Conservation (phyloP, 805 yeast genomes). For the Wickerhamomyces bovis region DNA sequence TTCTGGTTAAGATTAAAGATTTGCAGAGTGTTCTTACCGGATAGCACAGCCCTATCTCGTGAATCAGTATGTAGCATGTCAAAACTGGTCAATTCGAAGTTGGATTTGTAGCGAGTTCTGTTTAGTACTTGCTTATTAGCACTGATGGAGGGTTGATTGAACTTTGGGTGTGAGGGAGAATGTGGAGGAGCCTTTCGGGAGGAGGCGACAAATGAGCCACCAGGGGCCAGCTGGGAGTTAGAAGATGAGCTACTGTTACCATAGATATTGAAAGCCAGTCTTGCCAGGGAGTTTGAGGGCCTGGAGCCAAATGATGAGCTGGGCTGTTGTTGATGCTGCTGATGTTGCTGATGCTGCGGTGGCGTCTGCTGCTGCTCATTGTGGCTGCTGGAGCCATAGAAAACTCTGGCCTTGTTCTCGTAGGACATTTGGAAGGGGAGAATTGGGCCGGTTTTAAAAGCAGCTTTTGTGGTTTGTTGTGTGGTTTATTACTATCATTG, state of each 20-base stretch:
- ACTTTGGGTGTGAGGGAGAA: not conserved
- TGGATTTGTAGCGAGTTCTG: constrained; percentile 24
- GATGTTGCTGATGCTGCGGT: not conserved
- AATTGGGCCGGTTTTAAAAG: too few species aligned
- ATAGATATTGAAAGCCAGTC: constrained; percentile 56
- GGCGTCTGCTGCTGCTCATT: not conserved
- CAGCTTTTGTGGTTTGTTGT: too few species aligned
- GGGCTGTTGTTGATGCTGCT: not conserved
- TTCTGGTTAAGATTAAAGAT: constrained; percentile 29
- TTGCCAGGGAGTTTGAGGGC: constrained; percentile 33
- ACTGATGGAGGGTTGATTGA: not conserved
- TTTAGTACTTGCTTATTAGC: not conserved
- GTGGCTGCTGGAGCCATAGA: not conserved
- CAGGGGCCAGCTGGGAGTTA: constrained; percentile 4
- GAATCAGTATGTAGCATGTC: constrained; percentile 15
- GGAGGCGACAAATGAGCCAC: constrained; percentile 7
- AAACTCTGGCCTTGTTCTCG: not conserved
- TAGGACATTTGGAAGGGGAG: not conserved
- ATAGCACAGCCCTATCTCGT: constrained; percentile 28
- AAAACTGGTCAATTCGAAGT: constrained; percentile 26
- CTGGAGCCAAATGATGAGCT: constrained; percentile 15
- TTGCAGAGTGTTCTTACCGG: constrained; percentile 38
- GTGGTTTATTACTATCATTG: too few species aligned
- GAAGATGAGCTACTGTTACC: constrained; percentile 26
- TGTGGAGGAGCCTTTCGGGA: not conserved